Evolutionary conservation across 2,329 filamentous ascomycete genomes (phyloP).

Genomic region (Botrytis galanthina): DNA sequence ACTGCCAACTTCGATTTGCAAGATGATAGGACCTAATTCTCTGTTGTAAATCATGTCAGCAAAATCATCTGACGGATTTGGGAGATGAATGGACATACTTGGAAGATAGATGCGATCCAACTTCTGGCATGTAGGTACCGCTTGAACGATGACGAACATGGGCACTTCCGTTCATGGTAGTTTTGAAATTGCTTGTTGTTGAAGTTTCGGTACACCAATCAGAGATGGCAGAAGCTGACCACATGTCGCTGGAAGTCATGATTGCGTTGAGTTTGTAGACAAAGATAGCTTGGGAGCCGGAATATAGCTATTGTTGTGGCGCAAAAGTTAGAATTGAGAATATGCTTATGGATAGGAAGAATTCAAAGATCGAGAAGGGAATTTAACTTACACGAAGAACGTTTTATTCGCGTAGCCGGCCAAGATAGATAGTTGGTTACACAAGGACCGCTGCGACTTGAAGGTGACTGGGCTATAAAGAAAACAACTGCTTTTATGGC

Average conservation of each 20-base stretch:
- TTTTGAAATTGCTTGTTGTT: neutral
- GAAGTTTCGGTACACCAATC: neutral
- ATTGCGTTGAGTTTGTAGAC: no score
- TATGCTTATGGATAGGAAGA: no score
- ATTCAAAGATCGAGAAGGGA: neutral
- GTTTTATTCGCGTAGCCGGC: no score
- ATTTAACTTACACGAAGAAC: neutral
- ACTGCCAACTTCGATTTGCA: neutral
- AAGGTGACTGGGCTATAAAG: neutral
- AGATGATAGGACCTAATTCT: neutral
- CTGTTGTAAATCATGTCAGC: neutral
- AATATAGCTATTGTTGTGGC: neutral
- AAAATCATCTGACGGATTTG: no score
- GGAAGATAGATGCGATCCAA: neutral
- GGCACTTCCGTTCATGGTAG: neutral
- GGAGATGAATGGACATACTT: neutral
- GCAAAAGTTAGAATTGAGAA: neutral
- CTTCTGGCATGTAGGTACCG: neutral
- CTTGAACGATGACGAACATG: neutral
- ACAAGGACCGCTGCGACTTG: neutral
- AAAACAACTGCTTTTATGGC: neutral
- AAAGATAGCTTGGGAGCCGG: neutral
- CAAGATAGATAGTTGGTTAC: neutral
- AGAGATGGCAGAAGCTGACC: no score
- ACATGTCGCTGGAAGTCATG: neutral